Base-by-base conservation (phyloP, 768 basidiomycete species). In the Cyclocybe aegerita region DNA sequence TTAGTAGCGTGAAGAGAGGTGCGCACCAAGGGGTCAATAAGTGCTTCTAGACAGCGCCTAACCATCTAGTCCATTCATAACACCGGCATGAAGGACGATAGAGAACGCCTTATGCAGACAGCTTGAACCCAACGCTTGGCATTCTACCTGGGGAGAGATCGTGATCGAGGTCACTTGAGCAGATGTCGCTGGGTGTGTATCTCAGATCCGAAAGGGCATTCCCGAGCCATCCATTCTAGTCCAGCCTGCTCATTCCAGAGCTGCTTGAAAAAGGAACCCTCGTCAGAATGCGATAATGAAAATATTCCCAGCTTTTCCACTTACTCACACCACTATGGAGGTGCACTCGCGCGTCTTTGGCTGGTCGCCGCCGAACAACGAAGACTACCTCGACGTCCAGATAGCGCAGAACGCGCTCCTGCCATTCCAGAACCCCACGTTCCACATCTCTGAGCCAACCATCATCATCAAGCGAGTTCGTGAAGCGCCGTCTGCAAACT, bases 291-390 rank as follows among this genome's bases (percentile, higher is more conserved):
- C 43, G 43, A 55, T 45, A 36, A 41, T 44, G 31, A 12, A 35
- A 49, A 44, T 48, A 40, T 38, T 37, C 40, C 52, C 45, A 37
- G 23, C 45, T 35, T 36, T 33, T 34, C 43, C 54, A 14, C 47
- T 39, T 48, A 48, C 39, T 23, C 39, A 39, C 48, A 36, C 51
- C 31, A 53, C 50, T 43, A 62, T 64, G 56, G 36, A 60, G 32
- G 43, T 53, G 11, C 55, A 58, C 44, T 59, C 61, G 43, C 60
- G 53, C 50, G 57, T 64, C 46, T 56, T 66, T 50, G 68, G 69
- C n/a, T 71, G 71, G 70, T 51, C 53, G 35, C 66, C 67, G 12
- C 57, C 65, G n/a, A 58, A 60, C 32, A 56, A 62, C 39, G 60
- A 62, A 37, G 61, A 64, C 43, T 62, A 62, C 48, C 49, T 65